Evolutionary conservation across 345 rosid genomes (phyloP), one percentile per base, ranked within the genome.

Genomic region (Populus euphratica): DNA sequence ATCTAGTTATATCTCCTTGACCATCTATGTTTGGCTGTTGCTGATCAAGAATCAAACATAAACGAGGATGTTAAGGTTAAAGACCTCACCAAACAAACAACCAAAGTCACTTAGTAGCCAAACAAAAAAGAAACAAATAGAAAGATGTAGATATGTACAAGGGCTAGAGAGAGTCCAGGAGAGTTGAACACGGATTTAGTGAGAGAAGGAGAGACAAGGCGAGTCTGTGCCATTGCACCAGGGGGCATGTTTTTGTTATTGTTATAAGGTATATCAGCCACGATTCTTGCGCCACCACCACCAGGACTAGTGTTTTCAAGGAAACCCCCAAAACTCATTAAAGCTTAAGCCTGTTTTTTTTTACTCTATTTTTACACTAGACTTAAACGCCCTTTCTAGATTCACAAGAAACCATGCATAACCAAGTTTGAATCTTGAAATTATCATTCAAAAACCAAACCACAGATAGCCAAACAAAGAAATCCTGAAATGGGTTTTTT

Each of bases 311-410:
- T 73, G 81, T 74, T 87, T 39, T 88, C 96, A 44, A 90, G 86
- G 78, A 90, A 91, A 38, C 93, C 93, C 85, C 93, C 96, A 86
- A 91, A 88, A 87, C 90, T 91, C 96, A 91, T 90, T 70, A 90
- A 69, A 69, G 36, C 70, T 6, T 13, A 25, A 18, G 36, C 64
- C 27, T n/a, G 4, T n/a, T 20, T 80, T 78, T 66, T n/a, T 25
- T 27, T 36, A 62, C 63, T 73, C 54, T 63, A 61, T 54, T 36
- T 71, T 29, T 27, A 8, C 31, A 47, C 29, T 18, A 16, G 43
- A 54, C 41, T 31, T 38, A 12, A 13, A 59, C n/a, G 21, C 39
- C 5, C 29, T 4, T 11, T 4, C 36, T 39, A 64, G 76, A 68
- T 78, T 47, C 13, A n/a, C 14, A 23, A 23, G 64, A n/a, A 59